These are phyloP conservation scores for Pseudozyma flocculosa DNA, from an alignment of 1,284 basidiomycete genomes.

Conservation along the genomic window DNA sequence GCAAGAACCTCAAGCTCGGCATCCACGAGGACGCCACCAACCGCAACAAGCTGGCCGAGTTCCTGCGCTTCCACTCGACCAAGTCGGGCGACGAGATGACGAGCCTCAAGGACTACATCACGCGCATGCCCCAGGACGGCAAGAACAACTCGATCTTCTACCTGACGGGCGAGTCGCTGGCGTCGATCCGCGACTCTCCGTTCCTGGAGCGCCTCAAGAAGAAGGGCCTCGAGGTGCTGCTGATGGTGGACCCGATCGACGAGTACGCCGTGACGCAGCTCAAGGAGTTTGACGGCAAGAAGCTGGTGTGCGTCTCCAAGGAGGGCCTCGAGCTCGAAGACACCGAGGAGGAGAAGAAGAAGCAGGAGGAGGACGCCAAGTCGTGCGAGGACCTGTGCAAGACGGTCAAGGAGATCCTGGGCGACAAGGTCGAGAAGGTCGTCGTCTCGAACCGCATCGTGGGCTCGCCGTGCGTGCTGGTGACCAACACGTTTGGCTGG, in stretches of 20 bases:
- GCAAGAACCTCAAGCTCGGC: slow-evolving; percentile 70
- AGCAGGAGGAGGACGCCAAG: slow-evolving; percentile 81
- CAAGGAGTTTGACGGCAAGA: slow-evolving; percentile 99
- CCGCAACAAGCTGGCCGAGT: slow-evolving; percentile 98
- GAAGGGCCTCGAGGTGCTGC: slow-evolving; percentile 98
- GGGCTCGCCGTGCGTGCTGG: slow-evolving; percentile 60
- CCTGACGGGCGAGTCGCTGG: slow-evolving; percentile 95
- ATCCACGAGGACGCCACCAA: slow-evolving; percentile 99
- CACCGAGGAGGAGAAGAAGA: slow-evolving; percentile 94
- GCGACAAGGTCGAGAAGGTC: slow-evolving; percentile 99
- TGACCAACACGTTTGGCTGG: slow-evolving; percentile 99
- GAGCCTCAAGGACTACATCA: slow-evolving; percentile 99
- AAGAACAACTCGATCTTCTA: slow-evolving; percentile 92
- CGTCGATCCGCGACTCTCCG: slow-evolving; percentile 86
- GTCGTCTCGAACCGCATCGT: slow-evolving; percentile 85
- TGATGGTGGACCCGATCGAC: slow-evolving; percentile 80
- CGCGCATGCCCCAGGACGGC: slow-evolving; percentile 98
- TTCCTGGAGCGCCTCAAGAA: slow-evolving; percentile 99
- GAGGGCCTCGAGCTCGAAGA: slow-evolving; percentile 99
- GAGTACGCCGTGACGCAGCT: slow-evolving; percentile 75
- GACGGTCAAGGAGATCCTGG: slow-evolving; percentile 95
- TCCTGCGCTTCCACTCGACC: slow-evolving; percentile 97
- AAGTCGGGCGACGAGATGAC: slow-evolving; percentile 89
- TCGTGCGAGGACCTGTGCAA: slow-evolving; percentile 88
- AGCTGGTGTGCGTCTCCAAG: slow-evolving; percentile 96